Evolutionary conservation across 331 rosid genomes (phyloP), one percentile per base, ranked within the genome.

Genomic region (Stylosanthes scabra): DNA sequence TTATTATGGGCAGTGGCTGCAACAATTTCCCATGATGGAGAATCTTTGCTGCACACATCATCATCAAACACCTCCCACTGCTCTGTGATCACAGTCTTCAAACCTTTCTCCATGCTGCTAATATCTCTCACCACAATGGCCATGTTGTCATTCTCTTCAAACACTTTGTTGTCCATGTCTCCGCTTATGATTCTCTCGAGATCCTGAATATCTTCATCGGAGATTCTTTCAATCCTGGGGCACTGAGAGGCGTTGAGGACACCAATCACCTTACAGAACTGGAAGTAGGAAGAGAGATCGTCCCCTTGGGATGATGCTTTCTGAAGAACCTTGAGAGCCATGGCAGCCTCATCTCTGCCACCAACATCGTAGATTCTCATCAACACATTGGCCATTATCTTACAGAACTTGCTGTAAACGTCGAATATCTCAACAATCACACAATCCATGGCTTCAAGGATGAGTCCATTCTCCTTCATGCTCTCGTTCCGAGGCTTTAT

Each of bases 361-460:
- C 88, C 88, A 0, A 75, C 28, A 2, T 77, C 80, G 60, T 85
- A 80, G 1, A 89, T 87, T 71, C 84, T 84, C 67, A 88, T 2
- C 39, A 94, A 39, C 20, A 71, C 84, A 9, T 49, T 20, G 3
- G 89, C 91, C 10, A 89, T 84, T 60, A 63, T 88, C 45, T 79
- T 78, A 76, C 91, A 88, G 4, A 89, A 78, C 31, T 79, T 82
- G 64, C 89, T 80, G 68, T 94, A 85, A 12, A 88, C 76, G 25
- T 90, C 89, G 16, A 81, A 89, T 15, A 87, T 75, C 80, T 94
- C 99, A 1, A 85, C 82, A 5, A 89, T 41, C 2, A 91, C 73
- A 60, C 91, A 88, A 40, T 85, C 93, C 99, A 94, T 94, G 0
- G 99, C 99, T 37, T 94, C 99, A 11, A 85, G 78, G 13, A 94